Evolutionary conservation across 2,329 filamentous ascomycete genomes (phyloP).

Genomic region (Pestalotiopsis sp.): DNA sequence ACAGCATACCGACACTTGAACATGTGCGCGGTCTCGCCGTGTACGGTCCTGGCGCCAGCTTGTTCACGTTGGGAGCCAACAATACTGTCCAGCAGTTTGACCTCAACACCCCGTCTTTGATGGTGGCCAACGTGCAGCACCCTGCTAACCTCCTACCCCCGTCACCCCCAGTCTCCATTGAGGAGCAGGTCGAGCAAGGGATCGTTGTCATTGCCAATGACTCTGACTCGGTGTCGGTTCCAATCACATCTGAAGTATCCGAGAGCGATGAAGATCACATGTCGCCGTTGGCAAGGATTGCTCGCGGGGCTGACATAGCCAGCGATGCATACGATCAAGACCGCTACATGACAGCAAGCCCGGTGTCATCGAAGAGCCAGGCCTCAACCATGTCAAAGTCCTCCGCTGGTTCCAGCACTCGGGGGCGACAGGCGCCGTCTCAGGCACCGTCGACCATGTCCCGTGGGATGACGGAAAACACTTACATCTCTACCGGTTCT

Average conservation of each 20-base stretch:
- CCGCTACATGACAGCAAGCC: conserved; percentile 68
- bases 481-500: conserved; percentile 70
- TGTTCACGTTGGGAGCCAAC: conserved; percentile 89
- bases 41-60: conserved; percentile 85
- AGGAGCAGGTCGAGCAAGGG: conserved; percentile 65
- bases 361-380: conserved; percentile 64
- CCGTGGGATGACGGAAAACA: conserved; percentile 62
- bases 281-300: conserved; percentile 75
- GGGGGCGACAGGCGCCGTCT: conserved; percentile 52
- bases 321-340: conserved; percentile 62
- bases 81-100: conserved; percentile 95
- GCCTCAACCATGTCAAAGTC: conserved; percentile 62
- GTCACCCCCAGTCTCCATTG: conserved; percentile 80
- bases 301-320: conserved; percentile 67
- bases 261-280: conserved; percentile 79
- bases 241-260: conserved; percentile 62
- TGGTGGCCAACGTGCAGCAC: conserved; percentile 89
- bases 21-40: conserved; percentile 81
- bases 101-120: conserved; percentile 76
- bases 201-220: conserved; percentile 55
- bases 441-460: conserved; percentile 56
- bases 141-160: conserved; percentile 77
- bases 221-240: conserved; percentile 57
- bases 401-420: conserved; percentile 57
- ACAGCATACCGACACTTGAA: conserved; percentile 83